phyloP scores from a whole-genome alignment of 208 protist species.

The Crithidia mellificae region DNA sequence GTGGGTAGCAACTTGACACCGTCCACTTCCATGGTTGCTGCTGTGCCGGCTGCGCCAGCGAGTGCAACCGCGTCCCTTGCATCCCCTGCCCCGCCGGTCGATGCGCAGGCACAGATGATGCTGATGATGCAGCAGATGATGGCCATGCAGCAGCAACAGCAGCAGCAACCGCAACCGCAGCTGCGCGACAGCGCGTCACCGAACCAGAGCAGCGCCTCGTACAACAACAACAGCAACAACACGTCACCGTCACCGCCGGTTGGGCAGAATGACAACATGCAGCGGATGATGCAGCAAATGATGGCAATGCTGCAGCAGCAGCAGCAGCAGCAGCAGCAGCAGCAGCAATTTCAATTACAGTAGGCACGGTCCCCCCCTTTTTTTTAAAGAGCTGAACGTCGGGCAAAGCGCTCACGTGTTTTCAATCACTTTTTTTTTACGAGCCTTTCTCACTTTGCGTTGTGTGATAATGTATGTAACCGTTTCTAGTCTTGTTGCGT shows the following conservation, averaged over 20 bases:
- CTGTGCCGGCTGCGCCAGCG: slow-evolving; percentile 3
- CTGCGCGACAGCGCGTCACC: slow-evolving; percentile 7
- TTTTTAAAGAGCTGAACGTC: too few species aligned
- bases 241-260: not conserved
- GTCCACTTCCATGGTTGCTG: not conserved
- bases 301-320: slow-evolving; percentile 50
- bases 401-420: too few species aligned
- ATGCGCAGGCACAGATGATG: slow-evolving; percentile 42
- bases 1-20: not conserved
- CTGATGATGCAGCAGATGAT: slow-evolving; percentile 47
- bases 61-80: not conserved
- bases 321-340: slow-evolving; percentile 18
- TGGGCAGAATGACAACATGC: slow-evolving; percentile 23
- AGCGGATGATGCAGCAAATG: slow-evolving; percentile 34
- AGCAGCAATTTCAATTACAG: not conserved
- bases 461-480: too few species aligned
- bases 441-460: not conserved
- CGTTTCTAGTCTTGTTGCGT: too few species aligned
- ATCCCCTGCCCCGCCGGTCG: not conserved
- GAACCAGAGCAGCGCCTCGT: not conserved
- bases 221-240: not conserved
- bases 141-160: slow-evolving; percentile 35
- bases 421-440: too few species aligned
- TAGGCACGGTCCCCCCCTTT: too few species aligned
- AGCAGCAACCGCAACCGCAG: not conserved